phyloP scores from a whole-genome alignment of 2,329 filamentous ascomycete species.

The Penicillium sp. region DNA sequence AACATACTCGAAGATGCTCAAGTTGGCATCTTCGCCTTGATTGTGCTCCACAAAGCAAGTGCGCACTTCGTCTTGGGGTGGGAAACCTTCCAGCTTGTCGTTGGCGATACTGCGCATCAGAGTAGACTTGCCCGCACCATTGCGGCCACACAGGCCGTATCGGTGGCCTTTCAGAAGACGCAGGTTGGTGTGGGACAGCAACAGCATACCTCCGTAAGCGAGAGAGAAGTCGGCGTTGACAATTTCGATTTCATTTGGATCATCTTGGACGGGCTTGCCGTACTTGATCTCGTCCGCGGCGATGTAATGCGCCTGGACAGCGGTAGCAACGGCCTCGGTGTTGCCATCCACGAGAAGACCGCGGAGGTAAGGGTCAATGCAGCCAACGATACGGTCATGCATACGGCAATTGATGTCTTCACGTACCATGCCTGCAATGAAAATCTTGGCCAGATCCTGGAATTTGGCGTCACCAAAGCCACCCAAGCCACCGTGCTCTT shows the following conservation, averaged over 20 bases:
- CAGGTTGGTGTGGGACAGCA: conserved; percentile 93
- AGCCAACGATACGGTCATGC: conserved; percentile 67
- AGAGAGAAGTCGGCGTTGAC: conserved; percentile 98
- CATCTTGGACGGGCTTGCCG: conserved; percentile 78
- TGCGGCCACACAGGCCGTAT: conserved; percentile 94
- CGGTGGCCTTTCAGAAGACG: conserved; percentile 93
- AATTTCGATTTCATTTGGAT: conserved; percentile 91
- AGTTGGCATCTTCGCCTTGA: conserved; percentile 94
- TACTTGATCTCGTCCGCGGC: conserved; percentile 85
- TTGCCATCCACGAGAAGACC: conserved; percentile 64
- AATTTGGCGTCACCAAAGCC: conserved; percentile 61
- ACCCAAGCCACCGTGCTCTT: conserved; percentile 64
- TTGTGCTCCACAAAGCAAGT: conserved; percentile 99
- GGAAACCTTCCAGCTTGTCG: conserved; percentile 96
- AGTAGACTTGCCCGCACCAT: conserved; percentile 98
- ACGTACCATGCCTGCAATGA: conserved; percentile 79
- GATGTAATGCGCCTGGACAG: conserved; percentile 74
- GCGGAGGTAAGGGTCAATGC: conserved; percentile 73
- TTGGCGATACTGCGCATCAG: conserved; percentile 95
- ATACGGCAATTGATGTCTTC: conserved; percentile 85
- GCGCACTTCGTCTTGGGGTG: conserved; percentile 82
- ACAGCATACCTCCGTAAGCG: conserved; percentile 94
- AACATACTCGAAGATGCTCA: conserved; percentile 92
- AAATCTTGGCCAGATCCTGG: conserved; percentile 67
- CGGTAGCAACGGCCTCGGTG: conserved; percentile 65